Conservation (phyloP, 257 asterid genomes). For the Hygrophila difformis region DNA sequence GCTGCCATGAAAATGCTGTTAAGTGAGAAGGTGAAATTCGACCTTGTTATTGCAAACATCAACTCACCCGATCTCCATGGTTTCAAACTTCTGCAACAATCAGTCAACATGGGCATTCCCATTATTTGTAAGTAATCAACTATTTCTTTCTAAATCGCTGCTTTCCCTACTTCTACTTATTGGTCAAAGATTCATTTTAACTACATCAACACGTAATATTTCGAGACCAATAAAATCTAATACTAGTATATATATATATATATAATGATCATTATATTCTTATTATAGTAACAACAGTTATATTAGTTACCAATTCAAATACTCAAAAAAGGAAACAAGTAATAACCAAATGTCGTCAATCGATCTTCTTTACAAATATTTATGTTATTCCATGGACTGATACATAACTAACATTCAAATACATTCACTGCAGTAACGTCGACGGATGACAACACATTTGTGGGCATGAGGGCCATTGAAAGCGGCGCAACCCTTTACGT, state of each 20-base stretch:
- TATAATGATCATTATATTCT: no score
- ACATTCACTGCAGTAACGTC: slow-evolving; percentile 22
- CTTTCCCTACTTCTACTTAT: background rate
- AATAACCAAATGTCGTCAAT: no score
- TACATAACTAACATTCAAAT: no score
- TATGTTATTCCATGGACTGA: no score
- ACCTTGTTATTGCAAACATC: background rate
- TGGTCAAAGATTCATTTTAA: no score
- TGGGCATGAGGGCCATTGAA: slow-evolving; percentile 25
- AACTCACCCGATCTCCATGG: background rate
- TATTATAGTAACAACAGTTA: no score
- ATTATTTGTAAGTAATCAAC: background rate
- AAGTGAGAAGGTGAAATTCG: background rate
- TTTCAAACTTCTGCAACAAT: background rate
- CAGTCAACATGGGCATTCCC: background rate
- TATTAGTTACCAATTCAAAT: no score
- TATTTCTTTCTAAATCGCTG: background rate
- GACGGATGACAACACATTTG: slow-evolving; percentile 14
- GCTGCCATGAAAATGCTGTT: background rate
- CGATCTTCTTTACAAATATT: no score
- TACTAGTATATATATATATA: no score
- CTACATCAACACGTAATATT: no score
- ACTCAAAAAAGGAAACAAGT: no score
- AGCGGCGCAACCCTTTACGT: slow-evolving; percentile 28
- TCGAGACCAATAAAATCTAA: no score